phyloP scores from a whole-genome alignment of 331 rosid genomes.

The Malus hybrid region DNA sequence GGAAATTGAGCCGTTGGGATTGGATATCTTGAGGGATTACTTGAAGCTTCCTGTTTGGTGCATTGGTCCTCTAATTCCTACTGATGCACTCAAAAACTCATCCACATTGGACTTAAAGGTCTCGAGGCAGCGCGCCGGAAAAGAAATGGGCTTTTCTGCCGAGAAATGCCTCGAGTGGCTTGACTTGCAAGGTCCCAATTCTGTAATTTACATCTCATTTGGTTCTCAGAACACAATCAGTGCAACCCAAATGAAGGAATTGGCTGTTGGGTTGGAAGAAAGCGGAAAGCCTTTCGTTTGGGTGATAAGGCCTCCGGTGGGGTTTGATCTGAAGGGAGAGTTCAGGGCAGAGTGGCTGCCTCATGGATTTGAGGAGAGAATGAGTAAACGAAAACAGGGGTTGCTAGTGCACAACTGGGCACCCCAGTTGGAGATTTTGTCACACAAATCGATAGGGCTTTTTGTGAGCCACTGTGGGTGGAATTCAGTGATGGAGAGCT shows the following conservation, averaged over 20 bases:
- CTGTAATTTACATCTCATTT: constrained; percentile 59
- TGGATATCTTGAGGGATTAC: constrained; percentile 32
- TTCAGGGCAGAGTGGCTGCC: too few species aligned
- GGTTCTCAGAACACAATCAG: too few species aligned
- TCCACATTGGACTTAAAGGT: background rate
- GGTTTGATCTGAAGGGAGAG: too few species aligned
- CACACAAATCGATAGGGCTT: constrained; percentile 36
- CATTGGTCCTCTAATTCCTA: constrained; percentile 43
- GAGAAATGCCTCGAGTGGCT: constrained; percentile 51
- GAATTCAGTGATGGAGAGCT: constrained; percentile 14
- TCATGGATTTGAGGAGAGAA: too few species aligned
- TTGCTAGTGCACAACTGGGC: too few species aligned
- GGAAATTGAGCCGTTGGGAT: constrained; percentile 48
- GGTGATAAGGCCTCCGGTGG: too few species aligned
- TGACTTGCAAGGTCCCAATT: constrained; percentile 18
- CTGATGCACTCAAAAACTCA: background rate
- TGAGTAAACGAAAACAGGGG: too few species aligned
- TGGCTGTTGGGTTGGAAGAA: too few species aligned
- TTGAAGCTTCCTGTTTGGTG: constrained; percentile 46
- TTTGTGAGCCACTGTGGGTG: constrained; percentile 52
- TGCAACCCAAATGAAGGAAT: too few species aligned
- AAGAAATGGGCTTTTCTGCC: constrained; percentile 27
- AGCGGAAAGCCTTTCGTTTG: too few species aligned
- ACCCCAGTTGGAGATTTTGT: constrained; percentile 64
- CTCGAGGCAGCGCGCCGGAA: constrained; percentile 29